A percentile compares a stretch with the other conserved stretches of the same genome.
These are phyloP conservation scores for Cronartium quercuum DNA, from an alignment of 1,284 basidiomycete genomes.

Conservation along the genomic window DNA sequence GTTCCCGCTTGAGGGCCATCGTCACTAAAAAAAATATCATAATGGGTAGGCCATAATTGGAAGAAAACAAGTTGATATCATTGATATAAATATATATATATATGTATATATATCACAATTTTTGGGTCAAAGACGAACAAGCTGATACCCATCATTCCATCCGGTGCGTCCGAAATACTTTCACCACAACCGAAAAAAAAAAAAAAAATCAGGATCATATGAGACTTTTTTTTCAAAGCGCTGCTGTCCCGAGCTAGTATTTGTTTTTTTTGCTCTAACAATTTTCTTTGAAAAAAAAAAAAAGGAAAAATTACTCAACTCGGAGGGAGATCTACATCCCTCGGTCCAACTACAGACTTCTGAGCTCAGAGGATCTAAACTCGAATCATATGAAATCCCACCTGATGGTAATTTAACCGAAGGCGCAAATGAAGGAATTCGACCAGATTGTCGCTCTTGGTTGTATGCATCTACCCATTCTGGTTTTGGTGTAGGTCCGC, in stretches of 20 bases:
- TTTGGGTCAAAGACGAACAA: conserved; percentile 1
- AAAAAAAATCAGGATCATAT: not conserved
- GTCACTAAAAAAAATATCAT: conserved; percentile 12
- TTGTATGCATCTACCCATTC: conserved; percentile 64
- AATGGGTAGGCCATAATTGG: no score
- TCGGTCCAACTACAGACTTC: conserved; percentile 35
- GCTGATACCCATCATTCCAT: conserved; percentile 35
- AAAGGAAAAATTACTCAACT: conserved; percentile 14
- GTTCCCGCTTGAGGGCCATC: conserved; percentile 43
- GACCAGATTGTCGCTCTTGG: conserved; percentile 60
- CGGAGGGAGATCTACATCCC: conserved; percentile 13
- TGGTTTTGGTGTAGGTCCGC: conserved; percentile 53
- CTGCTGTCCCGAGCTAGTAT: not conserved
- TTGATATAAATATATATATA: not conserved
- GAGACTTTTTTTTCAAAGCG: not conserved
- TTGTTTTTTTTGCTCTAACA: not conserved
- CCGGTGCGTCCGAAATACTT: conserved; percentile 31
- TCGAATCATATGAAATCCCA: conserved; percentile 30
- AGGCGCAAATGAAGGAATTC: conserved; percentile 63
- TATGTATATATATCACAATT: not conserved
- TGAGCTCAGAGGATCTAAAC: conserved; percentile 30
- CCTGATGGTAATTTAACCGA: conserved; percentile 48
- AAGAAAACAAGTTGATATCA: not conserved
- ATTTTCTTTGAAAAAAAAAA: not conserved
- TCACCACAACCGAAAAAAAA: not conserved